A percentile compares a stretch with the other conserved stretches of the same genome.
Evolutionary conservation across 2,329 filamentous ascomycete species (phyloP).

Genomic region (Xenoacremonium recifei): DNA sequence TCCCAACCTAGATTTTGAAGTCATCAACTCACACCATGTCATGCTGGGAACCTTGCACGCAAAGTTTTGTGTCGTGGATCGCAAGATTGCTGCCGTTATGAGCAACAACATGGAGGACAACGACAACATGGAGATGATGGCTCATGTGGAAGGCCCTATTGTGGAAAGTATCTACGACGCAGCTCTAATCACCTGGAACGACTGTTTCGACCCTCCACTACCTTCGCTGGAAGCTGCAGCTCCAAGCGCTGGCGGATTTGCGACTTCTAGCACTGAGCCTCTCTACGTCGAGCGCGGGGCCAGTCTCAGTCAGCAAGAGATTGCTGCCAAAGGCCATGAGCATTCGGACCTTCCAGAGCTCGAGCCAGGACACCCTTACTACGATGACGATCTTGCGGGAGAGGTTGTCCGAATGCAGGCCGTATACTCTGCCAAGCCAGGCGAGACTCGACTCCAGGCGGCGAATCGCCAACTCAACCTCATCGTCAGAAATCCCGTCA

Average conservation of each 20-base stretch:
- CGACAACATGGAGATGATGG: slow-evolving; percentile 80
- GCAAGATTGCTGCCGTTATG: slow-evolving; percentile 66
- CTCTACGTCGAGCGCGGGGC: background rate
- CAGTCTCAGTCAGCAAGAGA: background rate
- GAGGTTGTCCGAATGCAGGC: slow-evolving; percentile 64
- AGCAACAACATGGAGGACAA: slow-evolving; percentile 81
- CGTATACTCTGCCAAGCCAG: slow-evolving; percentile 45
- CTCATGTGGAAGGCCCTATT: slow-evolving; percentile 71
- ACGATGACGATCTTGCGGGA: slow-evolving; percentile 58
- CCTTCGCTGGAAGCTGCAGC: slow-evolving; percentile 6
- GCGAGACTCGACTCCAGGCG: slow-evolving; percentile 56
- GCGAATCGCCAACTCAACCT: slow-evolving; percentile 67
- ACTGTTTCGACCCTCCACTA: slow-evolving; percentile 38
- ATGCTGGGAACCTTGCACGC: slow-evolving; percentile 73
- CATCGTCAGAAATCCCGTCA: slow-evolving; percentile 50
- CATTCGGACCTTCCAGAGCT: slow-evolving; percentile 47
- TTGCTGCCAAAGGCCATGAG: background rate
- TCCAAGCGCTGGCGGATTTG: background rate
- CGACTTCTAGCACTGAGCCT: slow-evolving; percentile 2
- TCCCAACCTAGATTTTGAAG: slow-evolving; percentile 68
- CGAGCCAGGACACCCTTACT: slow-evolving; percentile 58
- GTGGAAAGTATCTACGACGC: slow-evolving; percentile 76
- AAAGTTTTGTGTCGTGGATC: slow-evolving; percentile 77
- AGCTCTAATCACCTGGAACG: slow-evolving; percentile 70
- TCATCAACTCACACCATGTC: slow-evolving; percentile 70